Evolutionary conservation across 495 filamentous ascomycete species (phyloP).

Genomic region (Daldinia childiae): DNA sequence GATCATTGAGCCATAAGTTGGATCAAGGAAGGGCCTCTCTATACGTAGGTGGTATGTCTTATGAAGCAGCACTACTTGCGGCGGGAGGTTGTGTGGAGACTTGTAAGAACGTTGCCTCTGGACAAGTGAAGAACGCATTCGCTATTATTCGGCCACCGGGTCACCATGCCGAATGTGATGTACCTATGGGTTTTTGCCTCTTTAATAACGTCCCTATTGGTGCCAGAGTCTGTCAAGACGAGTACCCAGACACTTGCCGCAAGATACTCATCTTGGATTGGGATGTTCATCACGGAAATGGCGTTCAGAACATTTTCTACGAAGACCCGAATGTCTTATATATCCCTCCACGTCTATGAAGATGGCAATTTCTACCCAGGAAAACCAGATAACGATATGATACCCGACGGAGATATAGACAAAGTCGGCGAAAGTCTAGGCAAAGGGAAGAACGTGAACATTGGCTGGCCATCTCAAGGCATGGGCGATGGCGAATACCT

Average conservation of each 20-base stretch:
- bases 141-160: conserved; percentile 94
- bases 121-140: conserved; percentile 89
- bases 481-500: conserved; percentile 99
- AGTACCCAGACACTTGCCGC: conserved; percentile 78
- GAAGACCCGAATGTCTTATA: conserved; percentile 94
- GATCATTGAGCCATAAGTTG: conserved; percentile 62
- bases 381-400: conserved; percentile 64
- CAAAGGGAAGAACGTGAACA: conserved; percentile 92
- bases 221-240: conserved; percentile 79
- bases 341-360: conserved; percentile 91
- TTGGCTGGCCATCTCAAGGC: conserved; percentile 89
- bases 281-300: conserved; percentile 91
- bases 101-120: conserved; percentile 80
- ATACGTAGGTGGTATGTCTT: conserved; percentile 87
- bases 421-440: conserved; percentile 79
- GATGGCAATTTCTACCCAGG: conserved; percentile 88
- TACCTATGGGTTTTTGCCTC: conserved; percentile 91
- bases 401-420: conserved; percentile 74
- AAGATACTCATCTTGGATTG: conserved; percentile 95
- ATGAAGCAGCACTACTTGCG: conserved; percentile 79
- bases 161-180: conserved; percentile 88
- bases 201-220: conserved; percentile 98
- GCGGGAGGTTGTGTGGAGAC: conserved; percentile 97
- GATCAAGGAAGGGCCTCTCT: conserved; percentile 80
- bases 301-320: conserved; percentile 96